These are phyloP conservation scores for Tetrastigma voinierianum DNA, from an alignment of 164 flowering plant genomes.

Conservation along the genomic window DNA sequence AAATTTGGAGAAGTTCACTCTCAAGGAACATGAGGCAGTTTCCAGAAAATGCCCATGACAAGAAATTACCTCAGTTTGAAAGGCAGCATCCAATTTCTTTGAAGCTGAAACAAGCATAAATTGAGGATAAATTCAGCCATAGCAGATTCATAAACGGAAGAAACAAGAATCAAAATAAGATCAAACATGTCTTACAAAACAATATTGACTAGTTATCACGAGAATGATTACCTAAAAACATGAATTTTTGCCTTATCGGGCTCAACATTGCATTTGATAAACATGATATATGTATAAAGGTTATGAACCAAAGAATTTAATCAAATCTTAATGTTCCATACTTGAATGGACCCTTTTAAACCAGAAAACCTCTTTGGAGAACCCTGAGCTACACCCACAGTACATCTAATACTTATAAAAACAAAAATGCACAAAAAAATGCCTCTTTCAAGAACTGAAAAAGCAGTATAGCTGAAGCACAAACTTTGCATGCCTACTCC, in stretches of 20 bases:
- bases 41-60: background rate
- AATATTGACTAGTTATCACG: too few relatives aligned
- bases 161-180: background rate
- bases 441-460: background rate
- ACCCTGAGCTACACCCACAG: background rate
- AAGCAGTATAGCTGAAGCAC: background rate
- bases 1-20: background rate
- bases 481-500: background rate
- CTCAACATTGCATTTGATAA: background rate
- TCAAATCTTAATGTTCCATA: background rate
- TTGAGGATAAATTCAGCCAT: background rate
- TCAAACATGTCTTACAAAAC: background rate
- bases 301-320: background rate
- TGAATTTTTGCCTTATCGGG: too few relatives aligned
- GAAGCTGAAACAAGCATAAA: constrained; percentile 19
- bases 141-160: background rate
- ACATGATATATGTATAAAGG: too few relatives aligned
- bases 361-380: background rate
- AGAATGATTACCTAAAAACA: too few relatives aligned
- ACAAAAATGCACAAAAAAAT: background rate
- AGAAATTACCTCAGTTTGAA: constrained; percentile 21
- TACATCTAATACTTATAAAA: background rate
- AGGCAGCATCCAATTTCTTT: constrained; percentile 15
- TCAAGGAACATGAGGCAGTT: background rate
- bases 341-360: background rate